Base-by-base conservation (phyloP, 257 asterid genomes). In the Rauvolfia tetraphylla region DNA sequence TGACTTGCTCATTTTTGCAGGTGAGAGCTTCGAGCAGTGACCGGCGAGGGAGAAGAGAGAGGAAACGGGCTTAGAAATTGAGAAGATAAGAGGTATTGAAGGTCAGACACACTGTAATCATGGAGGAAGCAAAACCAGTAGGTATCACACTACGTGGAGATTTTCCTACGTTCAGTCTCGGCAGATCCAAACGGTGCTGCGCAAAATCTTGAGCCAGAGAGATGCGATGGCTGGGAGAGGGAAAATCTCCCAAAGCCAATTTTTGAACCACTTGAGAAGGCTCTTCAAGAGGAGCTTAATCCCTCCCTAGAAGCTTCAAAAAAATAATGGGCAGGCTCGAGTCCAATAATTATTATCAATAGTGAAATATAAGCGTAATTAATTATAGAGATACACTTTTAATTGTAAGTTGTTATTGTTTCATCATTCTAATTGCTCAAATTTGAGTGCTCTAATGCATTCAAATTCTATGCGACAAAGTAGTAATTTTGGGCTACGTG, bases 141-240 rank as follows among this genome's bases (percentile, higher is more conserved):
- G n/a, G n/a, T n/a, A n/a, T n/a, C 79, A 41, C 91, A 90, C 31
- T 67, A 86, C 23, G 89, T 90, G 23, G 87, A 85, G 18, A 56
- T 90, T 46, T 61, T 84, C 7, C 56, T 90, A 84, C 87, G 96
- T 1, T 88, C 90, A 5, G 15, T 73, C 42, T 72, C 80, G 79
- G 84, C 71, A 1, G 88, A 84, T 71, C 83, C 83, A 0, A 38
- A 31, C 63, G 90, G 80, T 62, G 23, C 27, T 11, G 85, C 92
- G 4, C 73, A 48, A 46, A 87, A 87, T 81, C 73, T 42, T 7
- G 96, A 90, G 84, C 92, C 90, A 38, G 87, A 90, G 12, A 87
- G 87, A 34, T 90, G 91, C 10, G 90, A 86, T 75, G 90, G 93
- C 0, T 87, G 93, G 96, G 88, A 85, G 20, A 88, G 93, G 90